Evolutionary conservation across 495 filamentous ascomycete species (phyloP).

Genomic region (Penicillium crystallinum): DNA sequence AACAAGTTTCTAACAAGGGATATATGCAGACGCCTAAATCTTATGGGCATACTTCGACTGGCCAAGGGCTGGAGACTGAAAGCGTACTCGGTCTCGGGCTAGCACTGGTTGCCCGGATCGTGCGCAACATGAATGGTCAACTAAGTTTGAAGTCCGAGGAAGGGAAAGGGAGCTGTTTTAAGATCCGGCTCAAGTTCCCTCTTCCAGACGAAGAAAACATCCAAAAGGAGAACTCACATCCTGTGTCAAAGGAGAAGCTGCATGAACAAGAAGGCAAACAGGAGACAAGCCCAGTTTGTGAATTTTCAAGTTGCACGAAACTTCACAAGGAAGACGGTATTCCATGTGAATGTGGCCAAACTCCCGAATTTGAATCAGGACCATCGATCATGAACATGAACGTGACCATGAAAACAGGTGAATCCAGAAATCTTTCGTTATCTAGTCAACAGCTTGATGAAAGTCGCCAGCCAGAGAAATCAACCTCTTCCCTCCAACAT

Average conservation of each 20-base stretch:
- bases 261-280: not conserved
- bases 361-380: conserved; percentile 2
- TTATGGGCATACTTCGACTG: conserved; percentile 10
- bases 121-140: conserved; percentile 85
- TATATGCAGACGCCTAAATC: conserved; percentile 33
- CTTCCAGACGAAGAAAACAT: conserved; percentile 11
- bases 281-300: not conserved
- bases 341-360: conserved; percentile 15
- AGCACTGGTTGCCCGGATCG: conserved; percentile 74
- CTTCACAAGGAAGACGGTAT: not conserved
- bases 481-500: not conserved
- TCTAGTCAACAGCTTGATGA: not conserved
- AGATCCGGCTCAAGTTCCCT: conserved; percentile 31
- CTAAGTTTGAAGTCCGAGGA: conserved; percentile 78
- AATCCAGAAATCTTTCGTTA: conserved; percentile 11
- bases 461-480: not conserved
- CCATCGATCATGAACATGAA: conserved; percentile 9
- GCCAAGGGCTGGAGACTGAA: conserved; percentile 18
- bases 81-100: conserved; percentile 70
- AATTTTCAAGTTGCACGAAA: not conserved
- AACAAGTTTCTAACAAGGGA: conserved; percentile 68
- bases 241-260: not conserved
- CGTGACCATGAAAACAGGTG: conserved; percentile 9
- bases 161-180: conserved; percentile 76
- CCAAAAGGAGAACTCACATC: conserved; percentile 1